A percentile compares a stretch with the other conserved stretches of the same genome.
Conservation (phyloP, 2,329 filamentous ascomycete genomes). For the Chrysoporthe deuterocubensis region DNA sequence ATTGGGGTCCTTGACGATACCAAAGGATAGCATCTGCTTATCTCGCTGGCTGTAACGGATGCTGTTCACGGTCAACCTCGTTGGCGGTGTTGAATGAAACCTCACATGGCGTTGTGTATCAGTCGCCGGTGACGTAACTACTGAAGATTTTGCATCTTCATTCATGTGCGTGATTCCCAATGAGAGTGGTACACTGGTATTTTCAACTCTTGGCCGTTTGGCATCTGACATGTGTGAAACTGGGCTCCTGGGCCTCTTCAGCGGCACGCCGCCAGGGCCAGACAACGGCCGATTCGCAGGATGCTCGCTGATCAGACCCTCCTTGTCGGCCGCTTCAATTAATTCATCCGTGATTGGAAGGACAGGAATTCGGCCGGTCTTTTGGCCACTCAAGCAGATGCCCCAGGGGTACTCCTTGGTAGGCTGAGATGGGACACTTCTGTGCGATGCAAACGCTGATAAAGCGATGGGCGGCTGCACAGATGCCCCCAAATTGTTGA, state of each 20-base stretch:
- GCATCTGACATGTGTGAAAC: neutral
- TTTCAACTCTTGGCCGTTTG: constrained; percentile 22
- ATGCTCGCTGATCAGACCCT: constrained; percentile 44
- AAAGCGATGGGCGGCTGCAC: neutral
- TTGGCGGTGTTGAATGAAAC: constrained; percentile 32
- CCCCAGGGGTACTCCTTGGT: constrained; percentile 40
- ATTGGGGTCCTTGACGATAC: constrained; percentile 76
- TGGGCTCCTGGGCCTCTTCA: constrained; percentile 20
- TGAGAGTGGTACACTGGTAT: neutral
- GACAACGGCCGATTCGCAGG: constrained; percentile 31
- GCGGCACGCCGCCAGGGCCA: neutral
- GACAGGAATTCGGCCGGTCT: constrained; percentile 40
- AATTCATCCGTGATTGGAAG: constrained; percentile 46
- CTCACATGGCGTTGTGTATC: constrained; percentile 21
- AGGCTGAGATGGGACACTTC: constrained; percentile 5
- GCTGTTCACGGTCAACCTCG: constrained; percentile 38
- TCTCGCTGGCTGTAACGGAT: constrained; percentile 43
- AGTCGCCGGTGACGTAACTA: constrained; percentile 2
- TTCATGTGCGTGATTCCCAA: neutral
- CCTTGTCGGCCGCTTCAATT: constrained; percentile 45
- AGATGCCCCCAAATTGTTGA: constrained; percentile 17
- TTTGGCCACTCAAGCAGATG: constrained; percentile 48
- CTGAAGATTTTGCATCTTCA: neutral
- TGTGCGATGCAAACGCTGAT: neutral
- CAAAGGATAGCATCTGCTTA: constrained; percentile 61